phyloP scores from a whole-genome alignment of 1,284 basidiomycete genomes.

The Ceratobasidium sp. region DNA sequence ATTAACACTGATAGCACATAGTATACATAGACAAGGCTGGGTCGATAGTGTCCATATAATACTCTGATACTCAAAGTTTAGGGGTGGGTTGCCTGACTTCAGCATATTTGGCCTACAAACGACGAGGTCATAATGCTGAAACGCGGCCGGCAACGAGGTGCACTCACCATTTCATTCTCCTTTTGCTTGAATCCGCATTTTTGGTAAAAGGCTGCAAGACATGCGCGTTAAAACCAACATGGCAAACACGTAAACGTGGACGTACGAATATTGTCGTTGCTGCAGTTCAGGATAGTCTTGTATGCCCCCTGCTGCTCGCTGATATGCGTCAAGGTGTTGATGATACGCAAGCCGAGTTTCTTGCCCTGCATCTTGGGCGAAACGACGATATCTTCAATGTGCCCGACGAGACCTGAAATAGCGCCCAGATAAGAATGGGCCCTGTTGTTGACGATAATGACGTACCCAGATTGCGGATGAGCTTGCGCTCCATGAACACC shows the following conservation, averaged over 20 bases:
- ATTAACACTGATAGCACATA: constrained; percentile 19
- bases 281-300: constrained; percentile 98
- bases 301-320: constrained; percentile 83
- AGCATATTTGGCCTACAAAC: constrained; percentile 35
- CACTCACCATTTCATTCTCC: constrained; percentile 86
- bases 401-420: constrained; percentile 78
- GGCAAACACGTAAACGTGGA: constrained; percentile 50
- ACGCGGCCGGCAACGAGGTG: constrained; percentile 11
- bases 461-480: constrained; percentile 65
- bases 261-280: constrained; percentile 89
- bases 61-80: constrained; percentile 15
- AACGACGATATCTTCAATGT: constrained; percentile 98
- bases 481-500: constrained; percentile 92
- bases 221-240: constrained; percentile 39
- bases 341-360: constrained; percentile 87
- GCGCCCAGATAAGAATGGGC: constrained; percentile 11
- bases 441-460: background rate
- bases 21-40: constrained; percentile 21
- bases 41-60: background rate
- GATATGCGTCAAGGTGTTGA: constrained; percentile 83
- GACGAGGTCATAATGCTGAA: background rate
- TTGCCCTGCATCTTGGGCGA: constrained; percentile 88
- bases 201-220: constrained; percentile 85
- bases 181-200: constrained; percentile 94
- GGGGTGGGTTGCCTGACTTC: constrained; percentile 19